Base-by-base conservation (phyloP, 1,284 basidiomycete genomes). In the Trichosporon sp. region DNA sequence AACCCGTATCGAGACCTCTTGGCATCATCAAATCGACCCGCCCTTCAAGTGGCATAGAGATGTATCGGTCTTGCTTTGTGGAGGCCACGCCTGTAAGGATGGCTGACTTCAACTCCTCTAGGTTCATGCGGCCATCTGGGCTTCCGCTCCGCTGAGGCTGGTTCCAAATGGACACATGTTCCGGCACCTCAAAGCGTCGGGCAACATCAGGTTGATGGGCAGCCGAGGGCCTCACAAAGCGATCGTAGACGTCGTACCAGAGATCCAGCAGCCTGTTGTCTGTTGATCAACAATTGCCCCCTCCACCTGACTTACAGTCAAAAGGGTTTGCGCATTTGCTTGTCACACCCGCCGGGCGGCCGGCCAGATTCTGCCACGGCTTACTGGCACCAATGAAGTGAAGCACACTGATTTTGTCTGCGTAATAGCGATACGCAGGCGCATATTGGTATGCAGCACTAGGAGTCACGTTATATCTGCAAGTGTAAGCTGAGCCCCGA, bases 391-490 rank as follows among this genome's bases (percentile, higher is more conserved):
- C 96, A 75, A 98, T 98, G 78, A 98, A 98, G 83, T 99, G 96
- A 65, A 98, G 89, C 65, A 90, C 89, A 68, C 89, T 90, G 82
- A 98, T 96, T 74, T 91, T 87, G 64, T 90, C 88, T 11, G 95
- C 95, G 79, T 92, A 98, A 53, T 94, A 91, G 78, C 91, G 90
- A 82, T 97, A 98, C 7, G 96, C 96, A 66, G 96, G 96, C 3
- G 93, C 93, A 83, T 97, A 98, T 89, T 93, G 96, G 85, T 99
- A 99, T 66, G 91, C 93, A 66, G 94, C 93, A n/a, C 93, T 94
- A 11, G 95, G 95, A 1, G 96, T 98, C 8, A 94, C 96, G 80
- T 99, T 99, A 85, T 97, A 99, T 1, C 84, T 81, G 74, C 21
- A 9, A 51, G 12, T 15, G 35, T 32, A 11, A 2, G 62, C 68